phyloP scores from a whole-genome alignment of 1,284 basidiomycete species.

The Ganoderma leucocontextum region DNA sequence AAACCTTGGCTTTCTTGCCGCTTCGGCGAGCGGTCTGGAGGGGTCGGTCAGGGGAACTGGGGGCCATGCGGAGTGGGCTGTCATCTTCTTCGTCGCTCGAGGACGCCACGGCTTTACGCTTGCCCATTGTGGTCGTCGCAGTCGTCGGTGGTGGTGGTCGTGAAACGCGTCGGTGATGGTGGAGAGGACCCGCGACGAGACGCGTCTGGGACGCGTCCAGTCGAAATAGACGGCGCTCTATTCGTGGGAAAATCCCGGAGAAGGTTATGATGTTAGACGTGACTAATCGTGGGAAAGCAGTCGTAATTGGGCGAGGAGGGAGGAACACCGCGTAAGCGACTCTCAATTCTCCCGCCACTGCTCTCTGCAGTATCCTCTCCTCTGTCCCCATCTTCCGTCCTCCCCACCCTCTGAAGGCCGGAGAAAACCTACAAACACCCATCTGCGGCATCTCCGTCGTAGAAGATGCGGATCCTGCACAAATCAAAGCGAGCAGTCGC shows the following conservation, averaged over 20 bases:
- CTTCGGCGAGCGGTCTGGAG: constrained; percentile 31
- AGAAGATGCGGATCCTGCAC: constrained; percentile 82
- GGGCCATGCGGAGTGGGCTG: constrained; percentile 17
- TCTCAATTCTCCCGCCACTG: constrained; percentile 31
- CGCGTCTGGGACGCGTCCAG: constrained; percentile 2
- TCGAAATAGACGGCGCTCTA: constrained; percentile 7
- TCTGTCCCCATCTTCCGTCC: constrained; percentile 13
- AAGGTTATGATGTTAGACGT: neutral
- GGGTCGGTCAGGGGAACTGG: constrained; percentile 27
- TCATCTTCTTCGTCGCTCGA: constrained; percentile 44
- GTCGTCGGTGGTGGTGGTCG: constrained; percentile 10
- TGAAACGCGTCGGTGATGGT: constrained; percentile 28
- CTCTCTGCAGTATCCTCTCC: constrained; percentile 19
- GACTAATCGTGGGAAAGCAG: constrained; percentile 34
- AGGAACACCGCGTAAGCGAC: constrained; percentile 38
- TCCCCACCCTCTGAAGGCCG: constrained; percentile 20
- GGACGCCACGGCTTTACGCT: constrained; percentile 44
- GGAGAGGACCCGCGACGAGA: neutral
- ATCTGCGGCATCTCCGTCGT: constrained; percentile 54
- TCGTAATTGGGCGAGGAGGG: constrained; percentile 25
- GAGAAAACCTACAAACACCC: constrained; percentile 35
- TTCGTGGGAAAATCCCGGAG: constrained; percentile 27
- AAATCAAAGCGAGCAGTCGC: constrained; percentile 80
- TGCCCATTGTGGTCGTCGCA: constrained; percentile 42
- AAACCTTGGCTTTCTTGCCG: constrained; percentile 27